phyloP scores from a whole-genome alignment of 352 stramenopile genomes.

The Phytophthora lateralis region DNA sequence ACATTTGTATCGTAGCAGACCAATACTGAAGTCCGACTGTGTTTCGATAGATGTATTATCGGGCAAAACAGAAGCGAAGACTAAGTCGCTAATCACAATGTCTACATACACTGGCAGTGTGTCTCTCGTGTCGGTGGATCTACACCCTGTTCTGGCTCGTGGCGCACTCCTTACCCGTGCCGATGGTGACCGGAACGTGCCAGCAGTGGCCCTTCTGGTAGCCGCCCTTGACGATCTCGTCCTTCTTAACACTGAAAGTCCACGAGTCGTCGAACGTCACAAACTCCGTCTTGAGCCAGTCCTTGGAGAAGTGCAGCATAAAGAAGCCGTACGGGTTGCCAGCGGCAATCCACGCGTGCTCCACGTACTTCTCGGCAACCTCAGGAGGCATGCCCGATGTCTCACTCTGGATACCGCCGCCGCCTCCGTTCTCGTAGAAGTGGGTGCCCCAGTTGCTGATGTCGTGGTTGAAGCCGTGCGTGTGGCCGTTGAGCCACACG shows the following conservation, averaged over 20 bases:
- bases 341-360: constrained; percentile 79
- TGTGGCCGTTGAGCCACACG: constrained; percentile 86
- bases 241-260: constrained; percentile 79
- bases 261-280: constrained; percentile 83
- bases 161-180: constrained; percentile 67
- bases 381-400: constrained; percentile 77
- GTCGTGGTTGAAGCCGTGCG: constrained; percentile 90
- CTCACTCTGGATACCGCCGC: constrained; percentile 85
- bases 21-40: background rate
- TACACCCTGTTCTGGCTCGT: constrained; percentile 34
- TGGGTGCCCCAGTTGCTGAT: constrained; percentile 85
- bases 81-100: constrained; percentile 4
- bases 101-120: constrained; percentile 32
- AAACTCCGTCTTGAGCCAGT: constrained; percentile 87
- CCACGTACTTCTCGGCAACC: constrained; percentile 78
- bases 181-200: constrained; percentile 77
- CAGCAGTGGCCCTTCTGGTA: constrained; percentile 87
- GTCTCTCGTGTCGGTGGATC: constrained; percentile 1
- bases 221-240: constrained; percentile 78
- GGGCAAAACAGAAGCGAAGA: constrained; percentile 21
- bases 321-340: constrained; percentile 89
- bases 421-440: constrained; percentile 89
- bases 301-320: constrained; percentile 83
- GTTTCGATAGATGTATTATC: constrained; percentile 30
- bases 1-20: constrained; percentile 9